Conservation (phyloP, 805 yeast genomes). For the Ogataea chonburiensis region DNA sequence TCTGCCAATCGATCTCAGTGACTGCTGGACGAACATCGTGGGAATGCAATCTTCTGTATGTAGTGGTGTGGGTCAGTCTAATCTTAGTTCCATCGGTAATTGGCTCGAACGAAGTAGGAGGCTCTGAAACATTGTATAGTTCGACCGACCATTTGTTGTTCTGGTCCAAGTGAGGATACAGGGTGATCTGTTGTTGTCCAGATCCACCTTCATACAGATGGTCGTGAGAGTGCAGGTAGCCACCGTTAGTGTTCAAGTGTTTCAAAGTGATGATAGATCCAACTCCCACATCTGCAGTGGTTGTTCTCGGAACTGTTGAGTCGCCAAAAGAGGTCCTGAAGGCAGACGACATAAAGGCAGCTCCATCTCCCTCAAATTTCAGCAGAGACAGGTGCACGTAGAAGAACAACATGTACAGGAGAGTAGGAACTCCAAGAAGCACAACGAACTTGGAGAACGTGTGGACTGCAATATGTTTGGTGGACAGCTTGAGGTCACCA, state of each 20-base stretch:
- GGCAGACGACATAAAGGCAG: conserved; percentile 69
- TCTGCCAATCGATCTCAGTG: conserved; percentile 77
- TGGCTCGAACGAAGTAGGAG: conserved; percentile 58
- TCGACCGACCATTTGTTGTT: conserved; percentile 75
- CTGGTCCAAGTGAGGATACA: conserved; percentile 73
- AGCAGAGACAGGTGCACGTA: conserved; percentile 61
- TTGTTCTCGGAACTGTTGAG: conserved; percentile 55
- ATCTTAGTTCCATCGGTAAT: conserved; percentile 68
- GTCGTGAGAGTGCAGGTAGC: conserved; percentile 80
- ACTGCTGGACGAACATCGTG: conserved; percentile 83
- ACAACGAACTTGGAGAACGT: conserved; percentile 49
- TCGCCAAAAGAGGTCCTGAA: conserved; percentile 65
- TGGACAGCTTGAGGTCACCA: conserved; percentile 62
- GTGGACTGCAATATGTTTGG: conserved; percentile 45
- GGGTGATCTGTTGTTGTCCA: conserved; percentile 77
- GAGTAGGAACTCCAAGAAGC: conserved; percentile 57
- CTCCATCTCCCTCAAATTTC: conserved; percentile 64
- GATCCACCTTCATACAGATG: conserved; percentile 75
- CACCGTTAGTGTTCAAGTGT: conserved; percentile 71
- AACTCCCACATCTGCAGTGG: conserved; percentile 68
- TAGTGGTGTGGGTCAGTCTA: conserved; percentile 57
- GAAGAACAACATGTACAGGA: conserved; percentile 58
- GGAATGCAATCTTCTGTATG: conserved; percentile 72
- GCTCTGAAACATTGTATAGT: conserved; percentile 58
- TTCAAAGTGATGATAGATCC: conserved; percentile 66